Percentiles rank a stretch among this genome's conserved stretches.
phyloP scores from a whole-genome alignment of 164 flowering plant species.

The Tetracentron sinense region DNA sequence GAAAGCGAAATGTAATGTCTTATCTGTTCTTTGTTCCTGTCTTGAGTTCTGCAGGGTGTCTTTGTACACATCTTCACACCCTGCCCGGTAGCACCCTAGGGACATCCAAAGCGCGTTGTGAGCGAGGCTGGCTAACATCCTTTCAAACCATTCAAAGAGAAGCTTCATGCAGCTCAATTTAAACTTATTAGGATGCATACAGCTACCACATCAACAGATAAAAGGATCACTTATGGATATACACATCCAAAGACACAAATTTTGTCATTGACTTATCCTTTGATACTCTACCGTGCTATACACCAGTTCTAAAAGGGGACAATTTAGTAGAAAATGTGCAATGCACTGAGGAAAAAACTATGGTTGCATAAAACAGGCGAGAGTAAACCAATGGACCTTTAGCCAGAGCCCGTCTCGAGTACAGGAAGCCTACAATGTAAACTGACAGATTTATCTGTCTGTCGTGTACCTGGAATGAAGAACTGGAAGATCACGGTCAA shows the following conservation, averaged over 20 bases:
- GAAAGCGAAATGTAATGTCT: too few relatives aligned
- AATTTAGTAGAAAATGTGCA: neutral
- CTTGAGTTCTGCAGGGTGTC: too few relatives aligned
- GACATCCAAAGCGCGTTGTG: too few relatives aligned
- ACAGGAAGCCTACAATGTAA: constrained; percentile 93
- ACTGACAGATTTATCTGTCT: constrained; percentile 86
- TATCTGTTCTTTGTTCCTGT: too few relatives aligned
- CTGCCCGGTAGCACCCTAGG: too few relatives aligned
- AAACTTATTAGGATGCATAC: neutral
- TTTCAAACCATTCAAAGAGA: neutral
- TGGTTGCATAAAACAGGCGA: neutral
- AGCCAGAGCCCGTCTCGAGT: constrained; percentile 66
- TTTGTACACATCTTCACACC: too few relatives aligned
- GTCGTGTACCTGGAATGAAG: constrained; percentile 79
- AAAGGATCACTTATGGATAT: neutral
- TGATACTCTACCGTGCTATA: too few relatives aligned
- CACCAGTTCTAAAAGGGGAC: neutral
- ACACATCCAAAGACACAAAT: neutral
- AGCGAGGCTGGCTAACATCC: neutral
- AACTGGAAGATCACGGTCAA: constrained; percentile 92
- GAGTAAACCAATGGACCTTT: constrained; percentile 14
- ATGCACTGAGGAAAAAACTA: neutral
- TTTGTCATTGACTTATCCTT: neutral
- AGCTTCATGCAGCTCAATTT: neutral
- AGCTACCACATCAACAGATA: neutral